Conservation (phyloP, 352 stramenopile genomes). For the Thalassiosira livingstoniorum region DNA sequence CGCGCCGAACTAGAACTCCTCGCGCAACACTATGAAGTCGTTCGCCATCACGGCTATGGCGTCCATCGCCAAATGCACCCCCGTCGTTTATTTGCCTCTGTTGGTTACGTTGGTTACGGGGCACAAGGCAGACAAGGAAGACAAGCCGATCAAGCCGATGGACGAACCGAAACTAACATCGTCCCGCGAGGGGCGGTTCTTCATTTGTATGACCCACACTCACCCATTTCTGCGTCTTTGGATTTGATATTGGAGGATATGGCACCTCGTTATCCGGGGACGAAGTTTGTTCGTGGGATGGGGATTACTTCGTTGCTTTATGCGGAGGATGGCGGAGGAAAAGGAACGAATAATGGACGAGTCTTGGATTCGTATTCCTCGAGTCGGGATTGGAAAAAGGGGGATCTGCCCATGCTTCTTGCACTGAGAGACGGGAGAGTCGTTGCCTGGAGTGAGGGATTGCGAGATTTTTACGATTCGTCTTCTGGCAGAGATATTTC, state of each 20-base stretch:
- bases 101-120: conserved; percentile 44
- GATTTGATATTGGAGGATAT: conserved; percentile 80
- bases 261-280: conserved; percentile 60
- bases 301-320: conserved; percentile 47
- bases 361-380: too few species aligned
- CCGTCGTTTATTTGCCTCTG: conserved; percentile 58
- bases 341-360: too few species aligned
- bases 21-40: conserved; percentile 56
- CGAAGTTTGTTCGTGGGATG: conserved; percentile 72
- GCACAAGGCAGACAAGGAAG: background rate
- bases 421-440: conserved; percentile 71
- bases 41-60: conserved; percentile 76
- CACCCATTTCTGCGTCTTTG: conserved; percentile 64
- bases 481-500: conserved; percentile 12
- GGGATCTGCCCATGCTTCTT: conserved; percentile 71
- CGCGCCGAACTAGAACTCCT: conserved; percentile 71
- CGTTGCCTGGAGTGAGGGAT: conserved; percentile 58
- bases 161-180: too few species aligned
- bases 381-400: conserved; percentile 35
- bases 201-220: conserved; percentile 76
- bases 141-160: too few species aligned
- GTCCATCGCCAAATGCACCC: conserved; percentile 79
- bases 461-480: conserved; percentile 55
- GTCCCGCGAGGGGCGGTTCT: conserved; percentile 62
- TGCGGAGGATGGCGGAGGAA: conserved; percentile 12